Conservation (phyloP, 192 early-diverging fungal genomes). For the Radiomyces spectabilis region DNA sequence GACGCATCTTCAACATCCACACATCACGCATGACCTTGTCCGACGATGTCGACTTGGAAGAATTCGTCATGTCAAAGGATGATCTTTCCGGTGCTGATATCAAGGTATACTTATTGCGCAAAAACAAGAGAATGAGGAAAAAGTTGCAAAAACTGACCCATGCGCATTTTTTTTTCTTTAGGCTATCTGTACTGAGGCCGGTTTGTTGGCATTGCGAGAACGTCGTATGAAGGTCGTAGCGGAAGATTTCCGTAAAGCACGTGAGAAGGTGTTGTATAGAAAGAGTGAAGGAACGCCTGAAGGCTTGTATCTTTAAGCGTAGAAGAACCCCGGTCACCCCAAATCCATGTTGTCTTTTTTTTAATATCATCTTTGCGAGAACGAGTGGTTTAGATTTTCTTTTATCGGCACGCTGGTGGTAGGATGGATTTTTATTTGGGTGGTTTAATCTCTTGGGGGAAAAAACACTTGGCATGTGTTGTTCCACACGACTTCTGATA, state of each 20-base stretch:
- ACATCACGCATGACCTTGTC: conserved; percentile 92
- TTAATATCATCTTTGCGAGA: not conserved
- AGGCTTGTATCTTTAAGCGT: conserved; percentile 85
- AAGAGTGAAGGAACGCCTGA: conserved; percentile 99
- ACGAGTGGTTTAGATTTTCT: not conserved
- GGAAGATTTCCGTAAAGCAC: conserved; percentile 96
- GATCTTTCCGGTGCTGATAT: conserved; percentile 98
- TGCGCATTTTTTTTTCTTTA: conserved; percentile 18
- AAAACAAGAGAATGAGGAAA: no score
- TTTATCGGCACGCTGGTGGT: no score
- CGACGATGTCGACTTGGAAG: conserved; percentile 95
- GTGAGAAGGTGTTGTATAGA: conserved; percentile 97
- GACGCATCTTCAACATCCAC: conserved; percentile 94
- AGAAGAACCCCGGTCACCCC: not conserved
- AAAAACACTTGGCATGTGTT: conserved; percentile 71
- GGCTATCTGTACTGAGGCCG: conserved; percentile 99
- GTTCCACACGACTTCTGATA: conserved; percentile 54
- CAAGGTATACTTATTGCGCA: conserved; percentile 52
- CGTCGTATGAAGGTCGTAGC: conserved; percentile 97
- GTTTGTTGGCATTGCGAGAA: conserved; percentile 93
- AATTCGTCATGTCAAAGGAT: conserved; percentile 99
- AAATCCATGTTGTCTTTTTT: not conserved
- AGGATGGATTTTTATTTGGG: no score
- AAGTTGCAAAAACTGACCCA: no score
- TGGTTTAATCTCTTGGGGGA: no score